Conservation (phyloP, 768 basidiomycete species). For the Boletus eberwhitei region DNA sequence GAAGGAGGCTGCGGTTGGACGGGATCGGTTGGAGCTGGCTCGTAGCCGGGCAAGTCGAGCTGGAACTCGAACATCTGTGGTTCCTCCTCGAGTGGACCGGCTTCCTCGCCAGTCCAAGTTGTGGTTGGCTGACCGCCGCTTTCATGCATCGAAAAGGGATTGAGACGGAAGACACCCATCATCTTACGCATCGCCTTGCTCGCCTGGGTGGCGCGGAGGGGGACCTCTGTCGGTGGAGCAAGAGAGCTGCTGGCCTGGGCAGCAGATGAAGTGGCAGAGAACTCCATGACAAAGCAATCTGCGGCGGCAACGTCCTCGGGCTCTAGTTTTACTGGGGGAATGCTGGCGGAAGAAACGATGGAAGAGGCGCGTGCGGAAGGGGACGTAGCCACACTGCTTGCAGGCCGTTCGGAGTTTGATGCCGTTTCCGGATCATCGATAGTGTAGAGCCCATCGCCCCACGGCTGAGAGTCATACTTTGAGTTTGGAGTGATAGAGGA, state of each 20-base stretch:
- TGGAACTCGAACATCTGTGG: slow-evolving; percentile 68
- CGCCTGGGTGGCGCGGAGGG: slow-evolving; percentile 74
- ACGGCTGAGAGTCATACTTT: slow-evolving; percentile 27
- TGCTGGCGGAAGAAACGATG: slow-evolving; percentile 28
- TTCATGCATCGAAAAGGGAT: slow-evolving; percentile 70
- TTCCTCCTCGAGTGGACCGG: slow-evolving; percentile 57
- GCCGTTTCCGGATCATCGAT: slow-evolving; percentile 32
- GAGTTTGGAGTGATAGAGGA: slow-evolving; percentile 11
- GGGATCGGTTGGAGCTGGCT: slow-evolving; percentile 19
- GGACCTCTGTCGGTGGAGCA: slow-evolving; percentile 62
- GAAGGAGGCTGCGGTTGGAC: slow-evolving; percentile 11
- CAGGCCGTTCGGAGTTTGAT: slow-evolving; percentile 35
- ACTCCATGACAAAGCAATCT: slow-evolving; percentile 36
- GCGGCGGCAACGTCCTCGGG: slow-evolving; percentile 26
- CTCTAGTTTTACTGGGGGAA: slow-evolving; percentile 31
- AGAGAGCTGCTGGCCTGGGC: slow-evolving; percentile 37
- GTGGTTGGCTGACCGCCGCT: slow-evolving; percentile 40
- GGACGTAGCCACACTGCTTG: slow-evolving; percentile 33
- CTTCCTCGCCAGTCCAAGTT: slow-evolving; percentile 48
- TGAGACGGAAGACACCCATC: slow-evolving; percentile 77
- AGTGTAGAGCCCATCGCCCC: slow-evolving; percentile 33
- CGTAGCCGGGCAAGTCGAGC: slow-evolving; percentile 37
- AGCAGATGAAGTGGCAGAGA: slow-evolving; percentile 27
- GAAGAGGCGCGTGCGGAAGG: slow-evolving; percentile 36
- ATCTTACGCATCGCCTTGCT: slow-evolving; percentile 65